Base-by-base conservation (phyloP, 805 yeast genomes). In the Hyphopichia homilentoma region DNA sequence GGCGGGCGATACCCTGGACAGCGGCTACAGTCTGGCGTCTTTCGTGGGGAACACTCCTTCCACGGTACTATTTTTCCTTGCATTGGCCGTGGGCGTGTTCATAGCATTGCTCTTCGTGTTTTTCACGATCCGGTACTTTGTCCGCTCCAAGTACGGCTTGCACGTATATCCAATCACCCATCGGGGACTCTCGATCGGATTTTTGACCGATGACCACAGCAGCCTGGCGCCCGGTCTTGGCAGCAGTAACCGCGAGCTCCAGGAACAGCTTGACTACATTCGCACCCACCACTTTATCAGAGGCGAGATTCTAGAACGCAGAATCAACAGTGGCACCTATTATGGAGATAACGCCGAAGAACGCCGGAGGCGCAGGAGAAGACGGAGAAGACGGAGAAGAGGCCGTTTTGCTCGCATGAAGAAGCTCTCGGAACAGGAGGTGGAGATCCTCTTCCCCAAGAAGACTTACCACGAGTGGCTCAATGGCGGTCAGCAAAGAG, bases 11-110 rank as follows among this genome's bases (percentile, higher is more conserved):
- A n/a, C n/a, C n/a, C n/a, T n/a, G n/a, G n/a, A n/a, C n/a, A n/a
- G n/a, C n/a, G n/a, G n/a, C n/a, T n/a, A 11, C 6, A 16, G 19
- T 27, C 18, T 17, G 6, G 18, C 39, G 3, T 45, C 64, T 5
- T 63, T 64, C 36, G 66, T 63, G 7, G 70, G 70, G 4, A 71
- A 67, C 43, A 64, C 73, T 21, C 84, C 84, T 1, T 75, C 84
- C 1, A 77, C 83, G 1, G 77, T 78, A 21, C 57, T 80, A 19
- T 80, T 80, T 54, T 77, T 78, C 53, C 56, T 80, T 8, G 84
- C 85, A 1, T 62, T 80, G 21, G 73, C 80, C 1, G 74, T 78
- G 9, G 85, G 84, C 3, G 70, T 77, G 8, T 47, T 70, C 15
- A 77, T 79, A 24, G 83, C 84, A 4, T 14, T 65, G 0, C 49